phyloP scores from a whole-genome alignment of 2,329 filamentous ascomycete species.

The Rhynchosporium graminicola region DNA sequence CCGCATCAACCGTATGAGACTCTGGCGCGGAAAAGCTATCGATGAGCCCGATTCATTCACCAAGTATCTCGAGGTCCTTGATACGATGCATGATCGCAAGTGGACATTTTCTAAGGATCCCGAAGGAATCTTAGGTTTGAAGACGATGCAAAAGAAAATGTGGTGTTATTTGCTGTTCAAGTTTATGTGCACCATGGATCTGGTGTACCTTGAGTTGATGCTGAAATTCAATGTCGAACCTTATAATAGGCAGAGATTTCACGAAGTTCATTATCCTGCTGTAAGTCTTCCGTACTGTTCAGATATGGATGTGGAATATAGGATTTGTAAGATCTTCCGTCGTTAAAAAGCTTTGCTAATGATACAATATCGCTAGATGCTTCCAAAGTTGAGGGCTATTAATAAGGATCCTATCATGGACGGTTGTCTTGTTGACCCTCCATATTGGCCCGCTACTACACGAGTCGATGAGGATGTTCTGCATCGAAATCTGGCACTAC shows the following conservation, averaged over 20 bases:
- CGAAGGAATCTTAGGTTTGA: not conserved
- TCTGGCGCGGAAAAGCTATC: slow-evolving; percentile 4
- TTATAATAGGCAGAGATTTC: not conserved
- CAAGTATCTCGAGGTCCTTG: not conserved
- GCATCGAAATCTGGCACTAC: not conserved
- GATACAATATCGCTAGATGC: not conserved
- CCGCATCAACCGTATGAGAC: not conserved
- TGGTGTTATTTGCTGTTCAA: not conserved
- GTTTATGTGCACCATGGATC: not conserved
- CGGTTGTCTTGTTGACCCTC: not conserved
- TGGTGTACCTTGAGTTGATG: slow-evolving; percentile 1
- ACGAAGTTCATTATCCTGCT: slow-evolving; percentile 1
- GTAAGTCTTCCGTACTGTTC: not conserved
- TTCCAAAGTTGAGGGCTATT: not conserved
- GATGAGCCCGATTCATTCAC: not conserved
- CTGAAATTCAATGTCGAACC: not conserved
- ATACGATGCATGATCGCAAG: slow-evolving; percentile 4
- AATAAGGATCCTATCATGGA: not conserved
- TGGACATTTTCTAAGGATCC: not conserved
- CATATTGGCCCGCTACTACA: not conserved
- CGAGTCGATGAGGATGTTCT: not conserved
- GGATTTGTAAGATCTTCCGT: not conserved
- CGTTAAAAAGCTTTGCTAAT: not conserved
- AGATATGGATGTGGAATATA: not conserved
- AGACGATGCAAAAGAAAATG: not conserved